Evolutionary conservation across 2,329 filamentous ascomycete genomes (phyloP).

Genomic region (Pseudocercospora crystallina): DNA sequence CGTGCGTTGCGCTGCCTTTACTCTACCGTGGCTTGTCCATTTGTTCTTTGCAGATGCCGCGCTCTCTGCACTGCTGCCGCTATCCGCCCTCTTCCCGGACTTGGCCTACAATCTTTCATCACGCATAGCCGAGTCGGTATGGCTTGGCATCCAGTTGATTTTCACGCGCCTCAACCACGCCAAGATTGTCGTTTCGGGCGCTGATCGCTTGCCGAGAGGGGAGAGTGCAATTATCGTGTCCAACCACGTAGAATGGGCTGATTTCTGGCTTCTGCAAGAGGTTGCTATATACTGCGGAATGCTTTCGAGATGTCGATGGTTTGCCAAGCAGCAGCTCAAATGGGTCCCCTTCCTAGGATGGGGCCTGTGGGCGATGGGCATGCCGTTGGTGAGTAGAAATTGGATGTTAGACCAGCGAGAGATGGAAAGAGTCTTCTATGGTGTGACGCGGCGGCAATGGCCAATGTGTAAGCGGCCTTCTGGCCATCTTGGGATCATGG

Average conservation of each 20-base stretch:
- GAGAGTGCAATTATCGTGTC: conserved; percentile 62
- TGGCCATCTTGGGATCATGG: neutral
- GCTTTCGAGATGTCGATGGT: conserved; percentile 63
- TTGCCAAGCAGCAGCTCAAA: conserved; percentile 60
- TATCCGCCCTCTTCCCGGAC: conserved; percentile 42
- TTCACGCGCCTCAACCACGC: conserved; percentile 58
- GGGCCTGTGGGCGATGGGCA: conserved; percentile 65
- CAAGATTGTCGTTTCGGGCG: conserved; percentile 53
- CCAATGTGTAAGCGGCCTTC: conserved; percentile 55
- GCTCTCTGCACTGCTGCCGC: conserved; percentile 36
- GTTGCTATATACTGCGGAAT: conserved; percentile 56
- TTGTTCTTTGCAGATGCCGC: conserved; percentile 54
- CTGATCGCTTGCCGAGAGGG: conserved; percentile 48
- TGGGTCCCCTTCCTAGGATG: conserved; percentile 62
- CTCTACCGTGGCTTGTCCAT: conserved; percentile 54
- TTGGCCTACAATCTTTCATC: conserved; percentile 57
- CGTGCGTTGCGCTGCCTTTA: conserved; percentile 33
- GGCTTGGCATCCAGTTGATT: conserved; percentile 58
- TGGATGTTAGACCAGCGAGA: conserved; percentile 59
- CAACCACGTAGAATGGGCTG: conserved; percentile 62
- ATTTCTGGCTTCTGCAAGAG: conserved; percentile 65
- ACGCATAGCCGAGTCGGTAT: conserved; percentile 54
- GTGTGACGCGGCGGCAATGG: conserved; percentile 53
- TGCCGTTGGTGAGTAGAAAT: conserved; percentile 62
- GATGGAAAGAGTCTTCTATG: conserved; percentile 57